Base-by-base conservation (phyloP, 2,329 filamentous ascomycete species). In the Pestalotiopsis sp. region DNA sequence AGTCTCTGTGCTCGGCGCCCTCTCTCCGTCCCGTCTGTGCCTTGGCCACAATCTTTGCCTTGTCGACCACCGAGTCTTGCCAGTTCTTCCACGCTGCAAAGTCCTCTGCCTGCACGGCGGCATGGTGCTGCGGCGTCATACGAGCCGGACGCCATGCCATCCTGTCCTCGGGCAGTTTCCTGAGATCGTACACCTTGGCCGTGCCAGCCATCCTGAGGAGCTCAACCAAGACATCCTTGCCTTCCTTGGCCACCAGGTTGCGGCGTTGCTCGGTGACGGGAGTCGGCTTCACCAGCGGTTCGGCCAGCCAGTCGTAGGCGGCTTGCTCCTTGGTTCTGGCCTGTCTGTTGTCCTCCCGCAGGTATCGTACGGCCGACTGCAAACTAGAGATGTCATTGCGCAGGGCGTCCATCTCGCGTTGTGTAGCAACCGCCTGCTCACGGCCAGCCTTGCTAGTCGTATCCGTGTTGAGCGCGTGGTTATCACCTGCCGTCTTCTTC, bases 381-480 rank as follows among this genome's bases (percentile, higher is more conserved):
- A 92, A 79, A 72, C 84, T 85, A 67, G 84, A 85, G 74, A 94
- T 90, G 69, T 95, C 91, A 73, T 86, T 86, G 78, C 91, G 90
- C 73, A 95, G 87, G 11, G 84, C 83, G 72, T 94, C 91, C 81
- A 94, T 90, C 78, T 95, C 92, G 66, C 90, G 87, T 36, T 90
- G 90, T 1, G 90, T 92, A 4, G 90, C 89, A 61, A 92, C 90
- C 36, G 91, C 90, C 31, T 88, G 87, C 76, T 92, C 89, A 75
- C 91, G 86, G 25, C 88, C 87, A 12, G 87, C 85, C 79, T 87
- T 88, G 69, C 84, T 83, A 9, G 75, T 80, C n/a, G 79, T 81
- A 3, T 80, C 81, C 66, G 87, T 85, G n/a, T 83, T 86, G 69
- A 86, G 87, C 11, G 85, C 84, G 27, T 85, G 83, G 73, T 84